Evolutionary conservation across 176 grass and related monocot genomes (phyloP).

Genomic region (Puccinellia tenuiflora): DNA sequence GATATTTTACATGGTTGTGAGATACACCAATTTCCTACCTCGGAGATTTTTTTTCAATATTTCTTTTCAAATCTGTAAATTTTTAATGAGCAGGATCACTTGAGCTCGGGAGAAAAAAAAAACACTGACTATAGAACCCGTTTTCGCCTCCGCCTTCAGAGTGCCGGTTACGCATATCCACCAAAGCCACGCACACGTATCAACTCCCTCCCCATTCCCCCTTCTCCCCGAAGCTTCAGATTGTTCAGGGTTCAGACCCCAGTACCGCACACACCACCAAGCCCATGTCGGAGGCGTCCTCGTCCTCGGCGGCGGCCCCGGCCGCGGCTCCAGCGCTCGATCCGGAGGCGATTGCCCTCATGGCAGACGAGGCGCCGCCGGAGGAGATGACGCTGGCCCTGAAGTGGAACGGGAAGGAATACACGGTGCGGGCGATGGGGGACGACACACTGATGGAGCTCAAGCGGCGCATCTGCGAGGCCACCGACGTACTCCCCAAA

Average conservation of each 20-base stretch:
- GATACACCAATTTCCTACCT: no score
- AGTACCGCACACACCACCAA: neutral
- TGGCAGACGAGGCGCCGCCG: slow-evolving; percentile 32
- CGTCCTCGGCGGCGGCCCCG: slow-evolving; percentile 24
- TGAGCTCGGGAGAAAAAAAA: no score
- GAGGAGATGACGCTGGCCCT: slow-evolving; percentile 82
- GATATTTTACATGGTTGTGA: no score
- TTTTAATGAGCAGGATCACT: no score
- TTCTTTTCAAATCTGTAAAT: no score
- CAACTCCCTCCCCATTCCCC: neutral
- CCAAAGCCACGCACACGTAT: neutral
- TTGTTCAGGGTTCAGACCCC: neutral
- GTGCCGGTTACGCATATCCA: neutral
- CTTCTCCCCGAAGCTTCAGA: neutral
- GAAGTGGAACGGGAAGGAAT: slow-evolving; percentile 77
- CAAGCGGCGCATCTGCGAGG: slow-evolving; percentile 92
- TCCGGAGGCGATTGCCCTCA: slow-evolving; percentile 19
- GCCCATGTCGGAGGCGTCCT: slow-evolving; percentile 37
- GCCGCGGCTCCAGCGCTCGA: neutral
- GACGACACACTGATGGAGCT: slow-evolving; percentile 88
- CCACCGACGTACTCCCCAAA: slow-evolving; percentile 81
- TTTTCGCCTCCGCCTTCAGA: no score
- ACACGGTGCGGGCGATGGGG: slow-evolving; percentile 74
- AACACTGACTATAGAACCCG: no score
- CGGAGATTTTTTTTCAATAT: no score